Evolutionary conservation across 148 eudicot genomes (phyloP).

Genomic region (Fagopyrum esculentum): DNA sequence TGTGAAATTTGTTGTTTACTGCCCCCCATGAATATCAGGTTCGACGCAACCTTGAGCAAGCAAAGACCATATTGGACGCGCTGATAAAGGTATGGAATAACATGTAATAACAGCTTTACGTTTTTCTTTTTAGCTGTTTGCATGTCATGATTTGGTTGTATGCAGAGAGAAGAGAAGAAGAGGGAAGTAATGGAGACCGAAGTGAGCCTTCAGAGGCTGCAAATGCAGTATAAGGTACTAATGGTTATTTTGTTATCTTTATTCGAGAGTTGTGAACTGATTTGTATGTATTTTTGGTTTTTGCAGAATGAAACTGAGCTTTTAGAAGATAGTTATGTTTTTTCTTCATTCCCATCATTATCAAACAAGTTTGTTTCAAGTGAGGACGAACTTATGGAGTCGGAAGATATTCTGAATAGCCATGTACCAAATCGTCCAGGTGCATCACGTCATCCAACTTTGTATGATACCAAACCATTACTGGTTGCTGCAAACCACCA

Average conservation of each 20-base stretch:
- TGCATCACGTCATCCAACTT: conserved; percentile 32
- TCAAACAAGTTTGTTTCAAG: conserved; percentile 66
- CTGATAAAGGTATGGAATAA: conserved; percentile 51
- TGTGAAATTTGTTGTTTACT: not conserved
- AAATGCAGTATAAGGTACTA: conserved; percentile 84
- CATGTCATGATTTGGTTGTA: conserved; percentile 2
- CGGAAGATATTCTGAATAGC: conserved; percentile 62
- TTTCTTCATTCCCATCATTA: conserved; percentile 65
- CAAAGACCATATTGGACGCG: conserved; percentile 77
- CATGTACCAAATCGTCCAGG: conserved; percentile 33
- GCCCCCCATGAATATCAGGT: conserved; percentile 39
- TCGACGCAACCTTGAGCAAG: conserved; percentile 95
- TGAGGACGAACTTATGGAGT: conserved; percentile 86
- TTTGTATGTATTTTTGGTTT: not conserved
- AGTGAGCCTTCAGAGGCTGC: conserved; percentile 87
- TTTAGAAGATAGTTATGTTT: conserved; percentile 71
- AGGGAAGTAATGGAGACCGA: conserved; percentile 89
- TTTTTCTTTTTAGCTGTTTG: not conserved
- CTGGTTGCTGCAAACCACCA: conserved; percentile 38
- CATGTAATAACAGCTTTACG: not conserved
- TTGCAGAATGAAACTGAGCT: conserved; percentile 84
- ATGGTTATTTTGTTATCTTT: not conserved
- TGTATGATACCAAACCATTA: conserved; percentile 43
- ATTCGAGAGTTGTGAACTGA: not conserved
- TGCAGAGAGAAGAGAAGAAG: conserved; percentile 97